Evolutionary conservation across 208 protist species (phyloP), one percentile per base, ranked within the genome.

Genomic region (Borovskyia barvae): DNA sequence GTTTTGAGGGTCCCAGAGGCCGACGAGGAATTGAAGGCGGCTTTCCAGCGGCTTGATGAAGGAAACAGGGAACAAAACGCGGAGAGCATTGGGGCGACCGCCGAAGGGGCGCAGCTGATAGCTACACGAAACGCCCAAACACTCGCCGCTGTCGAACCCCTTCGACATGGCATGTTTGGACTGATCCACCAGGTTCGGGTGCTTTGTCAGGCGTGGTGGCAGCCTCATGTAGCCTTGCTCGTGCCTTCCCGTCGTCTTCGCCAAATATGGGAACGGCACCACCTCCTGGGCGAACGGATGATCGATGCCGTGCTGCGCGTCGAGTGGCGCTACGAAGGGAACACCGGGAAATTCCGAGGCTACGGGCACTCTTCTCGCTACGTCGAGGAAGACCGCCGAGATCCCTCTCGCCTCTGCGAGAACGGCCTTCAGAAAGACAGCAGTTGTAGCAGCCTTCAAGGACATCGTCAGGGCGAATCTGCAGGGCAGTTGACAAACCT

Each of bases 201-300:
- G 7, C 66, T 93, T 15, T 86, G 86, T 32, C 49, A 52, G 37
- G 65, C 71, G 22, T 85, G 86, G 60, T 93, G 86, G 86, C 32
- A 60, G 24, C 74, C 74, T 32, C 85, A 86, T 71, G 73, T 71
- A 12, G 49, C 64, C 19, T 49, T 80, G 20, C 49, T 77, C 25
- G 37, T 90, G 19, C 66, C 60, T 12, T 58, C 74, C 2, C 45
- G 48, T 6, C 50, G 57, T 9, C 62, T 90, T 42, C 66, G 67
- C 22, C 45, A 47, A 11, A 63, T 77, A 50, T 77, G 75, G 49
- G 74, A 90, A 28, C 54, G 45, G 5, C 65, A 65, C 17, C 22
- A 64, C 14, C 87, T 80, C 55, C 77, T 88, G 28, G 56, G 71
- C 32, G 53, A 73, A 28, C 37, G 36, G 17, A 41, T 93, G 19